These are phyloP conservation scores for Boletus rufocinnamomeus DNA, from an alignment of 768 basidiomycete species.

Conservation along the genomic window DNA sequence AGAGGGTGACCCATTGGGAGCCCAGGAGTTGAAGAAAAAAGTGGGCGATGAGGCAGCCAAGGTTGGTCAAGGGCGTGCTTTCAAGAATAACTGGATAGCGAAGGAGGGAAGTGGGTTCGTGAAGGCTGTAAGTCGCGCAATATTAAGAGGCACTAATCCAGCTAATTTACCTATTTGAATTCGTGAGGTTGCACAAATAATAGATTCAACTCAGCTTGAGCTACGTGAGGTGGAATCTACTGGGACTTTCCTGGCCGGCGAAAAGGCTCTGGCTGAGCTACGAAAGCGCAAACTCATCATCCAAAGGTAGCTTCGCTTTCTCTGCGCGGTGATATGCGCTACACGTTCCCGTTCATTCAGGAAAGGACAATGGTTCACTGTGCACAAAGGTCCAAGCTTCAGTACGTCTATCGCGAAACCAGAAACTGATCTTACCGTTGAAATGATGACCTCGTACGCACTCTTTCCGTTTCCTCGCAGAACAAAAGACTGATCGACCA, in stretches of 20 bases:
- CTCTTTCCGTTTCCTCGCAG: background rate
- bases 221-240: constrained; percentile 71
- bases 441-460: constrained; percentile 88
- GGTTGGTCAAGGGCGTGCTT: constrained; percentile 92
- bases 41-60: constrained; percentile 90
- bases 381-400: constrained; percentile 82
- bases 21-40: constrained; percentile 65
- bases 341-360: constrained; percentile 41
- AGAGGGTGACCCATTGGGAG: constrained; percentile 62
- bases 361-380: constrained; percentile 94
- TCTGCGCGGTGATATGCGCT: constrained; percentile 1
- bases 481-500: constrained; percentile 2
- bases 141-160: background rate
- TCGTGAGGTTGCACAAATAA: constrained; percentile 60
- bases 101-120: constrained; percentile 90
- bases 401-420: constrained; percentile 89
- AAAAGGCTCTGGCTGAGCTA: constrained; percentile 82
- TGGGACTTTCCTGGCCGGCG: constrained; percentile 71
- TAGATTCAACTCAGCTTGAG: constrained; percentile 75
- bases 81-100: constrained; percentile 95
- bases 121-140: constrained; percentile 63
- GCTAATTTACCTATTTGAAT: constrained; percentile 7
- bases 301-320: constrained; percentile 59
- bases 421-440: constrained; percentile 94
- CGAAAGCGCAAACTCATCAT: constrained; percentile 87